Base-by-base conservation (phyloP, 176 grass and related monocot species). In the Eleusine coracana region DNA sequence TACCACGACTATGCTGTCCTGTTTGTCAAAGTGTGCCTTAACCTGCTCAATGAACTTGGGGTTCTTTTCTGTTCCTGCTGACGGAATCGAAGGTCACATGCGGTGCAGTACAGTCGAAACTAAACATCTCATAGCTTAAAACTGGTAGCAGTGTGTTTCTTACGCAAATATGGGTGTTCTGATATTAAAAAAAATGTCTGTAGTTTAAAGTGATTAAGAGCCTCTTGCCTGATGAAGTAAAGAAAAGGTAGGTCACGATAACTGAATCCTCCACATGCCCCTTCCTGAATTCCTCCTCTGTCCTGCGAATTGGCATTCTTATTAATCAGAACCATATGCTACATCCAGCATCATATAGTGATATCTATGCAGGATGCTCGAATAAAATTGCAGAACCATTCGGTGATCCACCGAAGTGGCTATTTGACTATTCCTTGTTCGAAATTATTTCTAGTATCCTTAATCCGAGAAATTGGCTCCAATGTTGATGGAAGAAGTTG, bases 1-100 rank as follows among this genome's bases (percentile, higher is more conserved):
- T 94, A 95, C 92, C 89, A 92, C 89, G 16, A 95, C 42, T 40
- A 95, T 86, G 81, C 34, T 69, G 63, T 95, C 92, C 58, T 95
- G 78, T 65, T 88, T 92, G 21, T 78, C 73, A 50, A 78, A 92
- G 68, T 74, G 15, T 31, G 42, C 61, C n/a, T 80, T 82, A 10
- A 95, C 87, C 68, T 88, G 82, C 69, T 90, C 73, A 12, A 86
- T 20, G 87, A 95, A 95, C 66, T 84, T 42, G 20, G 87, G 70
- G 77, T 95, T 95, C 61, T 92, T 92, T 82, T 86, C 89, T 70
- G 18, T 95, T 21, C 92, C 92, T 95, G 89, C 8, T 54, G 71
- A 75, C 6, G 20, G 36, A 25, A 80, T 20, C 56, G n/a, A 65
- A 34, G 49, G 73, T 76, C 51, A 59, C 20, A 59, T 59, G 56